These are phyloP conservation scores for Chytriomyces hyalinus DNA, from an alignment of 192 early-diverging fungal genomes.

Conservation along the genomic window DNA sequence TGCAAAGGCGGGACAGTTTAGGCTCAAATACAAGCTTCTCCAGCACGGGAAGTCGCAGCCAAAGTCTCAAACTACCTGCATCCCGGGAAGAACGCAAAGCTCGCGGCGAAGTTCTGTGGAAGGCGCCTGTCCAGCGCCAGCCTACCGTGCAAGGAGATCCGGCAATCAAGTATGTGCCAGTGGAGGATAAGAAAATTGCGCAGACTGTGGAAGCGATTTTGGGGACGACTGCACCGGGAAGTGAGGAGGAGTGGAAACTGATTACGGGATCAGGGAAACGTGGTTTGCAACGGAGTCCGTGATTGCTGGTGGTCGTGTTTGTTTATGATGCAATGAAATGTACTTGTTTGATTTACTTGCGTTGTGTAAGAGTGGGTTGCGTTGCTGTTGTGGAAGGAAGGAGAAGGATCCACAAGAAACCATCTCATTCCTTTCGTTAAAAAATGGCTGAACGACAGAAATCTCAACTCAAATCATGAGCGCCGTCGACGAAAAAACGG, in stretches of 20 bases:
- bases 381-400: background rate
- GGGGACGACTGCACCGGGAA: background rate
- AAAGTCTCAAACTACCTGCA: conserved; percentile 17
- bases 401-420: background rate
- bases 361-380: no score
- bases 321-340: background rate
- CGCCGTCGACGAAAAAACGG: conserved; percentile 26
- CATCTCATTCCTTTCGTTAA: no score
- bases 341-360: no score
- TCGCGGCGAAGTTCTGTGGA: conserved; percentile 33
- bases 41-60: background rate
- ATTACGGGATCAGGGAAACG: conserved; percentile 5
- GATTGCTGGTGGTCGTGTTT: background rate
- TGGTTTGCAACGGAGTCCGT: conserved; percentile 2
- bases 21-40: background rate
- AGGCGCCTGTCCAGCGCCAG: background rate
- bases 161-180: background rate
- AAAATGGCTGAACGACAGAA: background rate
- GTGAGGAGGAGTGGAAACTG: conserved; percentile 29
- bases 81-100: conserved; percentile 17
- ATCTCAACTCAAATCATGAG: conserved; percentile 4
- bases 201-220: conserved; percentile 18
- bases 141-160: background rate
- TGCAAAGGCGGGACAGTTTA: background rate
- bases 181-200: conserved; percentile 17